phyloP scores from a whole-genome alignment of 1,284 basidiomycete genomes.

The Neotropicomus parvogracilis region DNA sequence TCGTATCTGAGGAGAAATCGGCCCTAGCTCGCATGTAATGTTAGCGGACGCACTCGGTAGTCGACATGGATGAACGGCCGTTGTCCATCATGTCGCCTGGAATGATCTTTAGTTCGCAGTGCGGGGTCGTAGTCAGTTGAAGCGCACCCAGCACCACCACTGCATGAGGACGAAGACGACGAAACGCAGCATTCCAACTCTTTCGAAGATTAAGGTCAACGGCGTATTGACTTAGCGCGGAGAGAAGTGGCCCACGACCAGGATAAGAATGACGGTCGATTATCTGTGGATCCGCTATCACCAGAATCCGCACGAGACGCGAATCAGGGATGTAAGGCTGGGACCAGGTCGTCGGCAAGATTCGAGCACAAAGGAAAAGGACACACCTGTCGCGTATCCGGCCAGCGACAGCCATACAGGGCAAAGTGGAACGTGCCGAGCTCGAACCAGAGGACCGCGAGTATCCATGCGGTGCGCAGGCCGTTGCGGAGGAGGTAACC shows the following conservation, averaged over 20 bases:
- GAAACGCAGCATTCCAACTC: slow-evolving; percentile 64
- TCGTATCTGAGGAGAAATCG: slow-evolving; percentile 50
- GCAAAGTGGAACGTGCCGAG: slow-evolving; percentile 26
- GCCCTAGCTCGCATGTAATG: slow-evolving; percentile 9
- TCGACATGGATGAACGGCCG: slow-evolving; percentile 57
- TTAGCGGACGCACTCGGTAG: slow-evolving; percentile 57
- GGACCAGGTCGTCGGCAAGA: not conserved
- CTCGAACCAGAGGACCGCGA: slow-evolving; percentile 32
- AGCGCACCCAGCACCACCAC: slow-evolving; percentile 83
- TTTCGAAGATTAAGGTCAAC: slow-evolving; percentile 72
- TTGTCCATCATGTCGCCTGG: slow-evolving; percentile 72
- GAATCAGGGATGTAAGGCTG: slow-evolving; percentile 22
- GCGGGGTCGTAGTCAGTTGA: slow-evolving; percentile 47
- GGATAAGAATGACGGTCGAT: slow-evolving; percentile 49
- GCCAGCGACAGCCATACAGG: slow-evolving; percentile 26
- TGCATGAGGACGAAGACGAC: slow-evolving; percentile 58
- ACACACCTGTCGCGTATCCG: slow-evolving; percentile 22
- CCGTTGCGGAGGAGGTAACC: slow-evolving; percentile 13
- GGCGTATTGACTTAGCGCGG: slow-evolving; percentile 47
- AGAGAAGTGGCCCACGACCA: slow-evolving; percentile 39
- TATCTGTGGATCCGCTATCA: slow-evolving; percentile 79
- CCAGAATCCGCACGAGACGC: slow-evolving; percentile 56
- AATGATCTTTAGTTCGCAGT: not conserved
- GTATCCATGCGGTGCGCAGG: slow-evolving; percentile 24
- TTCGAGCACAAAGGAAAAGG: not conserved